Percentiles rank a stretch among this genome's conserved stretches.
phyloP scores from a whole-genome alignment of 2,329 filamentous ascomycete genomes.

The Bertia moriformis region DNA sequence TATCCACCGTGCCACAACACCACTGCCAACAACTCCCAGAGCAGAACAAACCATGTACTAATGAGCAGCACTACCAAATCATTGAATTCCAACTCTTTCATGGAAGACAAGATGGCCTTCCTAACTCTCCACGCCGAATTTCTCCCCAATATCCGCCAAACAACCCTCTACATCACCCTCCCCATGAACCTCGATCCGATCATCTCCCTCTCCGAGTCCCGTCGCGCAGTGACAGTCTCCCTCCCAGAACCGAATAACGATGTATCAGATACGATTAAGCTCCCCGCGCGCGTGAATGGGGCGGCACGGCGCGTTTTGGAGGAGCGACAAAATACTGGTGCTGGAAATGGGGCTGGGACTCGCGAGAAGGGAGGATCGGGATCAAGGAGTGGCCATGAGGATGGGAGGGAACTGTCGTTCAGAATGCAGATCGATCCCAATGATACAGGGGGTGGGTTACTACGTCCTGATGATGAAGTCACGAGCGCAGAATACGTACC shows the following conservation, averaged over 20 bases:
- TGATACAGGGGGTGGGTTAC: no score
- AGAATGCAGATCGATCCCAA: constrained; percentile 30
- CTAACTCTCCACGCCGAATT: constrained; percentile 54
- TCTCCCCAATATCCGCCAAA: constrained; percentile 47
- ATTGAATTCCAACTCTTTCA: no score
- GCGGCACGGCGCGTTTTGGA: constrained; percentile 10
- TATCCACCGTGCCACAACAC: no score
- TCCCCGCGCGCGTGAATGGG: constrained; percentile 12
- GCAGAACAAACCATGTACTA: no score
- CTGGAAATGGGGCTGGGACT: neutral
- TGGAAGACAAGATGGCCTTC: no score
- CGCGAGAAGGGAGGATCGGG: neutral
- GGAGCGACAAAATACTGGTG: constrained; percentile 1
- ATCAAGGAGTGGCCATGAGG: neutral
- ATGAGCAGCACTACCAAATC: no score
- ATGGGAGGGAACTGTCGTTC: constrained; percentile 26
- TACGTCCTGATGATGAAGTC: neutral
- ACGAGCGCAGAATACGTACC: constrained; percentile 14
- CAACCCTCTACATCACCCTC: constrained; percentile 41
- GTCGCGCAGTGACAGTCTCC: constrained; percentile 12
- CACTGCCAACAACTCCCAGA: no score
- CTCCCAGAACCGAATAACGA: constrained; percentile 12
- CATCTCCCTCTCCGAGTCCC: constrained; percentile 27
- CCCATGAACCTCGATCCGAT: constrained; percentile 23
- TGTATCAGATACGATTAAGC: constrained; percentile 7